Evolutionary conservation across 2,329 filamentous ascomycete species (phyloP).

Genomic region (Penicillium brevicompactum): DNA sequence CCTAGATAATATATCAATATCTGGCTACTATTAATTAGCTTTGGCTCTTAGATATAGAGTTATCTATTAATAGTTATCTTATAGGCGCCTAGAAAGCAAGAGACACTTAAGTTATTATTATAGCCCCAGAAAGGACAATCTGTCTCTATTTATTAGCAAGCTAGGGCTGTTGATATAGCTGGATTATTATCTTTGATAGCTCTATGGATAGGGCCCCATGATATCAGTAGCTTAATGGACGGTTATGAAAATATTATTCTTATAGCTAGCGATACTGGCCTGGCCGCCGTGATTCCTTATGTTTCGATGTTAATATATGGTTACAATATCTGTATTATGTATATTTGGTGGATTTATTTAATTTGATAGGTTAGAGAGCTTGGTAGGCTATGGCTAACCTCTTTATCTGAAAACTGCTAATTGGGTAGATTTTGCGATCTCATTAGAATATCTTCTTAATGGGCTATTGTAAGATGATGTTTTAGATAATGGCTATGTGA

Average conservation of each 20-base stretch:
- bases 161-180: constrained; percentile 1
- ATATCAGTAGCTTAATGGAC: constrained; percentile 27
- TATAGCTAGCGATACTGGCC: constrained; percentile 35
- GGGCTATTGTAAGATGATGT: too few relatives aligned
- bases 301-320: constrained; percentile 40
- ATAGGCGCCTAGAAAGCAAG: constrained; percentile 26
- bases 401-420: too few relatives aligned
- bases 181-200: constrained; percentile 25
- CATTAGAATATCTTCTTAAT: too few relatives aligned
- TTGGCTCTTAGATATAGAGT: constrained; percentile 26
- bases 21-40: constrained; percentile 29
- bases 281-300: constrained; percentile 35
- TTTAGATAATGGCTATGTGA: too few relatives aligned
- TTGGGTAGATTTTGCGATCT: too few relatives aligned
- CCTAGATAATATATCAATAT: constrained; percentile 34
- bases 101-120: constrained; percentile 36
- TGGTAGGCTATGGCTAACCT: neutral
- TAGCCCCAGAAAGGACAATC: constrained; percentile 32
- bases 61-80: constrained; percentile 30
- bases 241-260: constrained; percentile 37
- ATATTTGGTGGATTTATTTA: constrained; percentile 35
- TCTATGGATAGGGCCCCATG: constrained; percentile 37
- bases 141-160: constrained; percentile 23
- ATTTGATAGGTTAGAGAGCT: constrained; percentile 33
- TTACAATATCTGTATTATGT: constrained; percentile 33